Base-by-base conservation (phyloP, 768 basidiomycete genomes). In the Leccinum arenicola region DNA sequence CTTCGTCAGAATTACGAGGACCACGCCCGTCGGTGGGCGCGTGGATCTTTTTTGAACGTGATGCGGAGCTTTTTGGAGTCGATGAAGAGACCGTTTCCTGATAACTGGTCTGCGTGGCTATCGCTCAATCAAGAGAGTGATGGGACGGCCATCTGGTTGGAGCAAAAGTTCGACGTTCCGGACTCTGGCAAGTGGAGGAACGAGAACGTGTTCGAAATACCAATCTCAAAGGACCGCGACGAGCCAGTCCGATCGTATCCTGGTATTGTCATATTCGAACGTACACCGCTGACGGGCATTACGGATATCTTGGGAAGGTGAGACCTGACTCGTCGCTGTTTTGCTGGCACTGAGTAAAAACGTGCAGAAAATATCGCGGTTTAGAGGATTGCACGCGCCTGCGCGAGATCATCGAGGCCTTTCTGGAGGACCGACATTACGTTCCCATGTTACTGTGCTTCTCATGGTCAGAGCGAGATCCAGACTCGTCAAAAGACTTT, bases 71-170 rank as follows among this genome's bases (percentile, higher is more conserved):
- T 71, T 84, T 52, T 75, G 76, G 54, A 69, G 67, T 47, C 77
- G 75, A 61, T 75, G 14, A 55, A 65, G 36, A 47, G 54, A 60
- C 33, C 70, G 68, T 4, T 70, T 75, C 57, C 74, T 66, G 50
- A 64, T 3, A 73, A 81, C 7, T 91, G 88, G 86, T 77, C 79
- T 25, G 71, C 84, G 40, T 91, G 89, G 90, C 68, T 92, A n/a
- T 89, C 89, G 3, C 77, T 84, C 65, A 91, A 91, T 66, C 82
- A 84, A 12, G 85, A 85, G 58, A 84, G 79, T 63, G 88, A 91
- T 64, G 83, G 82, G 19, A 91, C 89, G 8, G 88, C 89, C 3
- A 89, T 91, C 40, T 92, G 90, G 90, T 65, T 91, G 45, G 85
- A 91, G 66, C 78, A 79, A 63, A 93, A 93, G 71, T 91, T 92